Conservation (phyloP, 139 green algal species). For the Volvox reticuliferus region DNA sequence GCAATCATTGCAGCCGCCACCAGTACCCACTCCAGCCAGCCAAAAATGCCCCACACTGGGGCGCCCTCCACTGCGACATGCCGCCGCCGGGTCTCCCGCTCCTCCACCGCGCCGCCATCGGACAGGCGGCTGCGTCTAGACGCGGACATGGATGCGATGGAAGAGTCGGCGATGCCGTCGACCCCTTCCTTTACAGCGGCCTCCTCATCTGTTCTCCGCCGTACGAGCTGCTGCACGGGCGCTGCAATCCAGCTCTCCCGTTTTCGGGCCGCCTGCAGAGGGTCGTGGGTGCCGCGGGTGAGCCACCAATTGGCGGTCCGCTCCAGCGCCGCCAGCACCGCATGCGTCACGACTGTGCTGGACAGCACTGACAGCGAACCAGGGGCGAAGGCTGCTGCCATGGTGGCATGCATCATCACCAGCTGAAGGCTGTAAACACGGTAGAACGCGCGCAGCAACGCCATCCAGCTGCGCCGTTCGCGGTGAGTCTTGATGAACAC, state of each 20-base stretch:
- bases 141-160: not conserved
- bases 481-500: conserved; percentile 76
- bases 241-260: conserved; percentile 4
- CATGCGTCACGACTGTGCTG: conserved; percentile 54
- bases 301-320: conserved; percentile 50
- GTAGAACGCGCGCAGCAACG: conserved; percentile 69
- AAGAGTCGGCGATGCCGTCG: not conserved
- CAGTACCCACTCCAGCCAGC: conserved; percentile 53
- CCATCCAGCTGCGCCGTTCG: conserved; percentile 67
- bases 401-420: conserved; percentile 71
- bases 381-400: conserved; percentile 32
- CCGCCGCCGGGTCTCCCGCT: not conserved
- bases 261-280: not conserved
- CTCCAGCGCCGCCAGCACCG: conserved; percentile 36
- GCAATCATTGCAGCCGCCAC: conserved; percentile 13
- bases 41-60: conserved; percentile 36
- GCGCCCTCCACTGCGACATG: conserved; percentile 20
- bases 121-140: conserved; percentile 12
- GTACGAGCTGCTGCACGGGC: not conserved
- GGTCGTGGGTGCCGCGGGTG: not conserved
- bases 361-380: conserved; percentile 28
- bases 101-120: conserved; percentile 19
- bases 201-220: not conserved
- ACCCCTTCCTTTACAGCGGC: too few species aligned
- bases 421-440: conserved; percentile 75